Evolutionary conservation across 768 basidiomycete species (phyloP).

Genomic region (Rhizopogon vinicolor): DNA sequence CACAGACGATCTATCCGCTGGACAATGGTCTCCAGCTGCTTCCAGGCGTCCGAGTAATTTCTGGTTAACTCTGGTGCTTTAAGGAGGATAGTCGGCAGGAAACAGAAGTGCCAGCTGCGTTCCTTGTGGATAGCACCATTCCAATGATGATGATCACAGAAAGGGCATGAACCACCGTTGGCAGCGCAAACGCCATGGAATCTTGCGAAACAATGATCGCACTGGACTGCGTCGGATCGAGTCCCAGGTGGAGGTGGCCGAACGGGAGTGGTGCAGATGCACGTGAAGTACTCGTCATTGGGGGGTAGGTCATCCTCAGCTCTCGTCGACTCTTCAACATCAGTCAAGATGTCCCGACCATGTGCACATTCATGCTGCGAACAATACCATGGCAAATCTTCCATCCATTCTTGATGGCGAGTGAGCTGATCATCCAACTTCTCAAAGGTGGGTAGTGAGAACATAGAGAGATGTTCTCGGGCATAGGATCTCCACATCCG

Average conservation of each 20-base stretch:
- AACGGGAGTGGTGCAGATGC: slow-evolving; percentile 75
- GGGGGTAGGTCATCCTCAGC: slow-evolving; percentile 79
- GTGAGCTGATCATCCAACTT: slow-evolving; percentile 65
- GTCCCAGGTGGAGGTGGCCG: slow-evolving; percentile 73
- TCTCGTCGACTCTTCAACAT: slow-evolving; percentile 70
- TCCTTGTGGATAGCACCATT: slow-evolving; percentile 81
- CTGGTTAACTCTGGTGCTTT: slow-evolving; percentile 77
- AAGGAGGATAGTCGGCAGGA: slow-evolving; percentile 63
- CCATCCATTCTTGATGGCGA: slow-evolving; percentile 66
- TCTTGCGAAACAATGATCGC: slow-evolving; percentile 82
- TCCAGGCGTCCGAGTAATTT: slow-evolving; percentile 77
- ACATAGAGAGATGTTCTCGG: slow-evolving; percentile 65
- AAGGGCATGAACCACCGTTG: slow-evolving; percentile 88
- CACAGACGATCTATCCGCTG: slow-evolving; percentile 75
- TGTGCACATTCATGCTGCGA: slow-evolving; percentile 61
- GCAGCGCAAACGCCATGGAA: slow-evolving; percentile 85
- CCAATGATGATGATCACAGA: slow-evolving; percentile 91
- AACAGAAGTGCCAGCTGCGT: slow-evolving; percentile 81
- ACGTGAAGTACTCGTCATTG: slow-evolving; percentile 77
- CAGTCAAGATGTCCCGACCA: slow-evolving; percentile 60
- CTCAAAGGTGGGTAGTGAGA: slow-evolving; percentile 69
- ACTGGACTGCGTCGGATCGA: slow-evolving; percentile 82
- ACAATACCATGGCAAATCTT: slow-evolving; percentile 78
- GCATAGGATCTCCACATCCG: slow-evolving; percentile 72
- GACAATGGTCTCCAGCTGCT: slow-evolving; percentile 74